Evolutionary conservation across 768 basidiomycete species (phyloP).

Genomic region (Hericium alpestre): DNA sequence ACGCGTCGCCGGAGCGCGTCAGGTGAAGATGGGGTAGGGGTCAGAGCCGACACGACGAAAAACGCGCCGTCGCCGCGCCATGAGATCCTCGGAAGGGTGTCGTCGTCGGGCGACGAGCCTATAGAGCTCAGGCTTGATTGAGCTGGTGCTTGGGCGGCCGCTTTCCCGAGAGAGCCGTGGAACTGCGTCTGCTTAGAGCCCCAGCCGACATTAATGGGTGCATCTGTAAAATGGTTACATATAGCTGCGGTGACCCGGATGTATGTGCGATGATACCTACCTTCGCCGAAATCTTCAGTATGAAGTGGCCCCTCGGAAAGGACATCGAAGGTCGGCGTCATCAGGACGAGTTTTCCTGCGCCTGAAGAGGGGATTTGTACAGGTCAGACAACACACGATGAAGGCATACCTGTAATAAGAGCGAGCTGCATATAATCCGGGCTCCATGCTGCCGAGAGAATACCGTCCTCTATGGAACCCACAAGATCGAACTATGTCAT

Average conservation of each 20-base stretch:
- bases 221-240: conserved; percentile 39
- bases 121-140: conserved; percentile 26
- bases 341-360: conserved; percentile 71
- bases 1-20: conserved; percentile 35
- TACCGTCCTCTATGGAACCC: conserved; percentile 78
- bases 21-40: conserved; percentile 23
- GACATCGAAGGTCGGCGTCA: conserved; percentile 85
- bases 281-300: conserved; percentile 77
- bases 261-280: conserved; percentile 25
- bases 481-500: conserved; percentile 58
- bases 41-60: conserved; percentile 76
- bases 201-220: conserved; percentile 95
- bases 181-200: conserved; percentile 96
- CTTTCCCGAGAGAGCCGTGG: conserved; percentile 88
- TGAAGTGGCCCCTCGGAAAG: conserved; percentile 70
- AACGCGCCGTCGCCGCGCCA: conserved; percentile 92
- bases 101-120: conserved; percentile 60
- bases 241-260: background rate
- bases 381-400: background rate
- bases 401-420: conserved; percentile 59
- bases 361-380: conserved; percentile 25
- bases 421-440: conserved; percentile 86
- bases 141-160: conserved; percentile 48
- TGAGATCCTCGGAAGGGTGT: conserved; percentile 59
- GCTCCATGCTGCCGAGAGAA: conserved; percentile 78